phyloP scores from a whole-genome alignment of 495 filamentous ascomycete genomes.

The Hyaloscypha hepaticicola region DNA sequence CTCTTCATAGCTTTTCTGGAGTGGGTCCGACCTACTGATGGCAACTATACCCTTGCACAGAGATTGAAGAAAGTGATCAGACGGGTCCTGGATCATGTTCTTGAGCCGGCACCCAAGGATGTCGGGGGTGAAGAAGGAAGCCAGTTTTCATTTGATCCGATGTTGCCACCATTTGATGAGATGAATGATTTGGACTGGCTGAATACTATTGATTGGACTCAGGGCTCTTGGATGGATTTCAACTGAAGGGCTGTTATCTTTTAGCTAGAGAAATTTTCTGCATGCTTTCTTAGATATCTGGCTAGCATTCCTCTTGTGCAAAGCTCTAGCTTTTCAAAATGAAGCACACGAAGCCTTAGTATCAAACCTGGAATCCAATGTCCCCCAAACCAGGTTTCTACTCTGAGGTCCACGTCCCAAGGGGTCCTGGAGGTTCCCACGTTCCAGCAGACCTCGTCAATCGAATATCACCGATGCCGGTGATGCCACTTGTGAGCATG shows the following conservation, averaged over 20 bases:
- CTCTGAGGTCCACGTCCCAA: background rate
- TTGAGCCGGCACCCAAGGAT: constrained; percentile 19
- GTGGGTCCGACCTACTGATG: constrained; percentile 31
- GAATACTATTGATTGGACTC: constrained; percentile 33
- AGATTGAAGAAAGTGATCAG: constrained; percentile 23
- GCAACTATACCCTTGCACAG: constrained; percentile 26
- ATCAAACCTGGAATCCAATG: too few relatives aligned
- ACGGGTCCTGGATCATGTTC: constrained; percentile 26
- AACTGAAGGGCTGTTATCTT: constrained; percentile 1
- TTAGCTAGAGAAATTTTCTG: background rate
- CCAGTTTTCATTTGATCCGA: constrained; percentile 22
- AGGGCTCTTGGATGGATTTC: constrained; percentile 28
- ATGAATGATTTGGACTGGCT: constrained; percentile 26
- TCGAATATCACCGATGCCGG: background rate
- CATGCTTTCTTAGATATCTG: background rate
- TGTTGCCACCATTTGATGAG: constrained; percentile 17
- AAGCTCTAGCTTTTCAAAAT: background rate
- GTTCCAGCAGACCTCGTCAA: background rate
- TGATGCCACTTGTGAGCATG: background rate
- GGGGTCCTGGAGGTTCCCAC: too few relatives aligned
- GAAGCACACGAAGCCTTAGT: too few relatives aligned
- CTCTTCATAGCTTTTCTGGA: constrained; percentile 31
- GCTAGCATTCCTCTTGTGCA: background rate
- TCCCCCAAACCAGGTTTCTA: too few relatives aligned
- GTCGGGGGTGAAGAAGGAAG: background rate